Evolutionary conservation across 495 filamentous ascomycete species (phyloP).

Genomic region (Penicillium goetzii): DNA sequence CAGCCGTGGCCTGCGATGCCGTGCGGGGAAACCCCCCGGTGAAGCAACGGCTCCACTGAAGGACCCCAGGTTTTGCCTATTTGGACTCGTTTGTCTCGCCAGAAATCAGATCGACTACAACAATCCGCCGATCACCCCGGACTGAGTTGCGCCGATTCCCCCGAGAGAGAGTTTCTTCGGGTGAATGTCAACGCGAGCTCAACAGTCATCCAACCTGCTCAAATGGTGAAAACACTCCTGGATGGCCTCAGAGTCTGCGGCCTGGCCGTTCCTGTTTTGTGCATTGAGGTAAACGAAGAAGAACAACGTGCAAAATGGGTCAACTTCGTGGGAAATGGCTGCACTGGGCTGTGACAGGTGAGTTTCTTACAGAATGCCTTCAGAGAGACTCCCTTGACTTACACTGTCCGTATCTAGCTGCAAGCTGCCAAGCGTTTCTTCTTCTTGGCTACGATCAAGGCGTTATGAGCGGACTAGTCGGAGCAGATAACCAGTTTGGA

Average conservation of each 20-base stretch:
- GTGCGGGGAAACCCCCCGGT: neutral
- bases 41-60: neutral
- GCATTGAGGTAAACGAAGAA: neutral
- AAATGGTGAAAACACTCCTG: slow-evolving; percentile 9
- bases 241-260: slow-evolving; percentile 6
- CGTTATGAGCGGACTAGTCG: slow-evolving; percentile 44
- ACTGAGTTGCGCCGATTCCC: neutral
- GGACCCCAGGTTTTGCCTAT: neutral
- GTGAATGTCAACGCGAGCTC: slow-evolving; percentile 10
- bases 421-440: slow-evolving; percentile 42
- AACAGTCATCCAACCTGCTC: neutral
- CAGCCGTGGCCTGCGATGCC: neutral
- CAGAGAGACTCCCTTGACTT: neutral
- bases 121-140: neutral
- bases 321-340: slow-evolving; percentile 23
- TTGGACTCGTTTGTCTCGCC: neutral
- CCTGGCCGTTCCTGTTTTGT: neutral
- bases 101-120: neutral
- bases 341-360: slow-evolving; percentile 31
- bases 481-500: slow-evolving; percentile 44
- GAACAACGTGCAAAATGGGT: slow-evolving; percentile 16
- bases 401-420: slow-evolving; percentile 13
- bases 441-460: slow-evolving; percentile 46
- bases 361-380: neutral
- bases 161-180: slow-evolving; percentile 2